These are phyloP conservation scores for Monotropa hypopitys DNA, from an alignment of 179 eudicot genomes.

Conservation along the genomic window DNA sequence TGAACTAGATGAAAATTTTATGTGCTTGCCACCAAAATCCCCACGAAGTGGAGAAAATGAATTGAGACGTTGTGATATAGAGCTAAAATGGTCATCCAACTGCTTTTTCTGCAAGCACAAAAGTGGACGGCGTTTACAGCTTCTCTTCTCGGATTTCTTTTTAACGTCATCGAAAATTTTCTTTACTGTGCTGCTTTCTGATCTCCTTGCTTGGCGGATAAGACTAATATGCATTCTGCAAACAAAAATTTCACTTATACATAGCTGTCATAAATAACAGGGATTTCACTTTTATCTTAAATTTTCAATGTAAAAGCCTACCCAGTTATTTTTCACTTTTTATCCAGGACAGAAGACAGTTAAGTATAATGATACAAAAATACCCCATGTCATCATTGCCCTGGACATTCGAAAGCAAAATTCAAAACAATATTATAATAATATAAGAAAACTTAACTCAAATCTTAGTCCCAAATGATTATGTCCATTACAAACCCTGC, in stretches of 20 bases:
- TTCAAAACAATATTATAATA: background rate
- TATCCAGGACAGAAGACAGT: too few relatives aligned
- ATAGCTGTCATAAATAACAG: background rate
- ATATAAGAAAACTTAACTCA: background rate
- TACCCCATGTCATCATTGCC: background rate
- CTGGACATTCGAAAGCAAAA: background rate
- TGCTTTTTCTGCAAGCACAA: constrained; percentile 48
- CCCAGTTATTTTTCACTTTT: background rate
- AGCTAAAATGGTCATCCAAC: constrained; percentile 53
- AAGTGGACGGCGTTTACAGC: constrained; percentile 35
- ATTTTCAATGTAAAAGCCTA: background rate
- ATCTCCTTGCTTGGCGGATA: constrained; percentile 33
- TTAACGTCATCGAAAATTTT: constrained; percentile 18
- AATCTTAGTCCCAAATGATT: background rate
- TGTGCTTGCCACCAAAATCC: constrained; percentile 47
- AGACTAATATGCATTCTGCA: constrained; percentile 43
- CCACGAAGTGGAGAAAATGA: constrained; percentile 42
- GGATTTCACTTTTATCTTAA: background rate
- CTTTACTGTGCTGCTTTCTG: constrained; percentile 24
- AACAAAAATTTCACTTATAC: constrained; percentile 3
- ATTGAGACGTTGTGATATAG: constrained; percentile 40
- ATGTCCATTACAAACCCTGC: background rate
- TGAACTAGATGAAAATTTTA: constrained; percentile 50
- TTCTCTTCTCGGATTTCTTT: constrained; percentile 11
- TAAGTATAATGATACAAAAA: background rate